Evolutionary conservation across 2,329 filamentous ascomycete species (phyloP).

Genomic region (Fusarium ambrosium): DNA sequence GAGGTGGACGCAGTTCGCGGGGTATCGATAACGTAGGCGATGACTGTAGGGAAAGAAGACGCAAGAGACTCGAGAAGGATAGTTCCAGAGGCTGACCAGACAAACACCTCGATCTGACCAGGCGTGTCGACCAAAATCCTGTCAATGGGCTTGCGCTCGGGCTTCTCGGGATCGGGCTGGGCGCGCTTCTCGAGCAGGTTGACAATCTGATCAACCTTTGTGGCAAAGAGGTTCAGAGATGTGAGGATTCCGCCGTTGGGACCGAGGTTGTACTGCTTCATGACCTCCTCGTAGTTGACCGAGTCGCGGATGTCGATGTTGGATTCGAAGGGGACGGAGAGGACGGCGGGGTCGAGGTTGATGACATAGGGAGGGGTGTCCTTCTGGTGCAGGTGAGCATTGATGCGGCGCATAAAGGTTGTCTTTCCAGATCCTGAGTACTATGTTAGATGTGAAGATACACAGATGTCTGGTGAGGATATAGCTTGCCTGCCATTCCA

Average conservation of each 20-base stretch:
- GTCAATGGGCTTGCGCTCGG: constrained; percentile 74
- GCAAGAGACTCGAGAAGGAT: constrained; percentile 95
- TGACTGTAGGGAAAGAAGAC: constrained; percentile 94
- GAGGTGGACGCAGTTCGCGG: constrained; percentile 92
- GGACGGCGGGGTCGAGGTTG: constrained; percentile 95
- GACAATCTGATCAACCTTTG: constrained; percentile 97
- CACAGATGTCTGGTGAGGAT: constrained; percentile 2
- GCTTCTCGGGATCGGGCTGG: constrained; percentile 70
- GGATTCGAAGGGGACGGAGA: constrained; percentile 92
- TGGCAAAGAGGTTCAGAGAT: constrained; percentile 94
- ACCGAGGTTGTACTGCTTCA: constrained; percentile 98
- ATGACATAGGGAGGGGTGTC: constrained; percentile 91
- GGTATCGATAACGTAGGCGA: constrained; percentile 98
- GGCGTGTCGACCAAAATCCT: constrained; percentile 96
- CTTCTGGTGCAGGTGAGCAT: constrained; percentile 88
- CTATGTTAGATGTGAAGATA: neutral
- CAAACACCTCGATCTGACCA: constrained; percentile 98
- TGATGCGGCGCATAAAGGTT: constrained; percentile 99
- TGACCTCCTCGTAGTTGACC: constrained; percentile 99
- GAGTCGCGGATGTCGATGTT: constrained; percentile 99
- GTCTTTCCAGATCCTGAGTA: constrained; percentile 89
- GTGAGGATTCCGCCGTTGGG: constrained; percentile 98
- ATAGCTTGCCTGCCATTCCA: constrained; percentile 86
- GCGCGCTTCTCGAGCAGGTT: constrained; percentile 90
- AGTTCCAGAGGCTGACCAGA: constrained; percentile 95